Base-by-base conservation (phyloP, 1,284 basidiomycete species). In the Ceratobasidium sp. region DNA sequence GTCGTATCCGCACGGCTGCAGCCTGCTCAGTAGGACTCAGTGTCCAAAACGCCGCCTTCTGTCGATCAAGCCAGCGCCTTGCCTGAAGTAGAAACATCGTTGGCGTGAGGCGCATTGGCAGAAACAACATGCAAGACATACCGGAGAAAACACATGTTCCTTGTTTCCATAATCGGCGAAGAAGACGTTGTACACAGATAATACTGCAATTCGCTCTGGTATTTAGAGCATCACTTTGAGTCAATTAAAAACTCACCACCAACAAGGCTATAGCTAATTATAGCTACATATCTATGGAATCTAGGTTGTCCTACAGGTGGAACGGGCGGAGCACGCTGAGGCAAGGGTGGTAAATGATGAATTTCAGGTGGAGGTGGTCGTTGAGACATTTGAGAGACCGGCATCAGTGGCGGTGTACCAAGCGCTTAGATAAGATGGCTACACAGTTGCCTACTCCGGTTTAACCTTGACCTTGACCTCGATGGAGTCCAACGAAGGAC, bases 91-190 rank as follows among this genome's bases (percentile, higher is more conserved):
- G 40, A 4, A 20, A 33, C 38, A 71, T 56, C 33, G 46, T 77
- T 38, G 28, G 54, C 7, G 28, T 38, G 38, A 48, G 20, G 12
- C 33, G 12, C 20, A 50, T 56, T 28, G 20, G 13, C 40, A 46
- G 15, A 26, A 4, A 26, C 20, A 12, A 5, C 5, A 4, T 15
- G 23, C 9, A 50, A 12, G 33, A 71, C 76, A 4, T 50, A 77
- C 76, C 38, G 76, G 76, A 61, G 76, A 77, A 56, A 77, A 77
- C 15, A 77, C 76, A 52, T 77, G 64, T 26, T 77, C 76, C 48
- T 70, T 59, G 5, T 77, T 56, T 3, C 76, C 76, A 46, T 69
- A 77, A 38, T 77, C 76, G 9, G 76, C 76, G 46, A 57, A 68
- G 42, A 77, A 77, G 23, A 77, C 26, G 48, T 66, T 69, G 57